These are phyloP conservation scores for Hortiboletus campestris DNA, from an alignment of 768 basidiomycete genomes.

Conservation along the genomic window DNA sequence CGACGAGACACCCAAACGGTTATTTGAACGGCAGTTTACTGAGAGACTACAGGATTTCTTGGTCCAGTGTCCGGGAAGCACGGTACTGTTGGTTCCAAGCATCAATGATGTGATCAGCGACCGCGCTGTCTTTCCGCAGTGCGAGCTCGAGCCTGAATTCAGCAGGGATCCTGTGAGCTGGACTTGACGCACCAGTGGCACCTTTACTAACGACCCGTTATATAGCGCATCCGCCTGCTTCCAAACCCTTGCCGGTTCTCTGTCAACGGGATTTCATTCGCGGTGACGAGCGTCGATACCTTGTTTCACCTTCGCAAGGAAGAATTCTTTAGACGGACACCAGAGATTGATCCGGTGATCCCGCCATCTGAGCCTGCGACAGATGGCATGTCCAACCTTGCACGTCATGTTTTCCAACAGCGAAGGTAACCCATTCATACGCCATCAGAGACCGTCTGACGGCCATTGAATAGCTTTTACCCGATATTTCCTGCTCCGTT, in stretches of 20 bases:
- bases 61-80: constrained; percentile 60
- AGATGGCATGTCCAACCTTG: constrained; percentile 80
- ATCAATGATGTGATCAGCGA: constrained; percentile 75
- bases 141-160: constrained; percentile 48
- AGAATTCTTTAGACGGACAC: constrained; percentile 67
- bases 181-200: not conserved
- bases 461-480: constrained; percentile 67
- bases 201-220: not conserved
- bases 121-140: constrained; percentile 86
- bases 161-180: constrained; percentile 51
- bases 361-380: constrained; percentile 43
- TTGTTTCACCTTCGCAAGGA: constrained; percentile 88
- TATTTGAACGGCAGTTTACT: constrained; percentile 69
- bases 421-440: constrained; percentile 54
- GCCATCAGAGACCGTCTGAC: not conserved
- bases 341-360: constrained; percentile 53
- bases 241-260: constrained; percentile 87
- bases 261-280: constrained; percentile 83
- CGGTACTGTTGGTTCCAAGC: constrained; percentile 78
- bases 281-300: constrained; percentile 78
- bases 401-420: constrained; percentile 82
- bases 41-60: constrained; percentile 57
- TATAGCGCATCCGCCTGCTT: constrained; percentile 71
- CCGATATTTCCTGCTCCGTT: constrained; percentile 87
- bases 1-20: constrained; percentile 56